Conservation (phyloP, 768 basidiomycete species). For the Kwoniella bestiolae region DNA sequence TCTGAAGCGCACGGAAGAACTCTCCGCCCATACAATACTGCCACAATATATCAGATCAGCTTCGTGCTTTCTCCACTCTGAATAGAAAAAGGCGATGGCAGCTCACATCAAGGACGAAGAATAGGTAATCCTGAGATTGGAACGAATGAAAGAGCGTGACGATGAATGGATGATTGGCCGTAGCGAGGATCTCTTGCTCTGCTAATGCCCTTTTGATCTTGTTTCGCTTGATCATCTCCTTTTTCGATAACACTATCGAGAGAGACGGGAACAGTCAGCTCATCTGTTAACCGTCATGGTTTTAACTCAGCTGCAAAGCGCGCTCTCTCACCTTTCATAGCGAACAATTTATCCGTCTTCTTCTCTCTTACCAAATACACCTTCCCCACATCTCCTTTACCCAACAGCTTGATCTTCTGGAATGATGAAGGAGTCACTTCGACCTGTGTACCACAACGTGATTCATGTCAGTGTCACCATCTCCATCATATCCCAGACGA, state of each 20-base stretch:
- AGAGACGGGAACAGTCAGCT: conserved; percentile 21
- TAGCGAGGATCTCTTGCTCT: conserved; percentile 98
- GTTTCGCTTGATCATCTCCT: conserved; percentile 99
- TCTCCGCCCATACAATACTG: conserved; percentile 99
- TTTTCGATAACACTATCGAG: conserved; percentile 85
- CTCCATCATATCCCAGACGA: too few relatives aligned
- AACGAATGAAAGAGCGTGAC: conserved; percentile 99
- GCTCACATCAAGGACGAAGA: conserved; percentile 64
- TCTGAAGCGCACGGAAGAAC: conserved; percentile 97
- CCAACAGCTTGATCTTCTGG: conserved; percentile 95
- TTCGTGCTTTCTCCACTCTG: not conserved
- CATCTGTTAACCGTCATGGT: conserved; percentile 32
- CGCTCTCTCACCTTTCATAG: conserved; percentile 92
- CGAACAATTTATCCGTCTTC: conserved; percentile 92
- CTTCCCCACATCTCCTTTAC: conserved; percentile 97
- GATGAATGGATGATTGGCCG: conserved; percentile 99
- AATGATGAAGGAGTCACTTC: conserved; percentile 95
- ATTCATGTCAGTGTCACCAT: too few relatives aligned
- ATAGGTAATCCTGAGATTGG: conserved; percentile 96
- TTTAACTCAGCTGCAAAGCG: not conserved
- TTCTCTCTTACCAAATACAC: conserved; percentile 98
- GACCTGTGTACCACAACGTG: conserved; percentile 65
- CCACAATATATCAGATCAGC: conserved; percentile 57
- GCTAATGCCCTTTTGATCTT: conserved; percentile 99
- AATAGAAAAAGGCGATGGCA: not conserved